Base-by-base conservation (phyloP, 1,139 yeast species). In the Nakaseomyces delphensis region DNA sequence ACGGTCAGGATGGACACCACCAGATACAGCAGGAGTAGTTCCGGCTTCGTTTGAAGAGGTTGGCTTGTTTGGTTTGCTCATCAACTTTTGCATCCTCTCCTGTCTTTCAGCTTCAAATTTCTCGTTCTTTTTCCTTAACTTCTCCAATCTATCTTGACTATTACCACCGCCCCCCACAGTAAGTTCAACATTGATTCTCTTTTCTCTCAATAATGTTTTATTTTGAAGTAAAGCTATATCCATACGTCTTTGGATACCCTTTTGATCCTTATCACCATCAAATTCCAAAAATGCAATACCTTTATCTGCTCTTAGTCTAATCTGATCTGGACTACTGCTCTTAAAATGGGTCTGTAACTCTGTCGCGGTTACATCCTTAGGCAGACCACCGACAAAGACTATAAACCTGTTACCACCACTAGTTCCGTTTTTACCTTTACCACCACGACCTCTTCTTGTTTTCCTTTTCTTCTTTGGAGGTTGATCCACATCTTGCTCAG, bases 91-190 rank as follows among this genome's bases (percentile, higher is more conserved):
- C 51, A 74, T 66, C 56, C 76, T 73, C 18, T 66, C 70, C 48
- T 65, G 76, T 62, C 83, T 70, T 53, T 86, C 93, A 32, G 70
- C 78, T 35, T 71, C 71, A 51, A 86, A 66, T 55, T 80, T 81
- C 41, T 76, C 83, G 60, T 89, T 87, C 70, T 91, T 89, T 42
- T 74, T 76, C 57, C 76, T 76, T 54, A 91, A 73, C 65, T 91
- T 91, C 39, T 74, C 73, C 45, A 76, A 59, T 53, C 98, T 71
- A 31, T 68, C 71, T 44, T 73, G 71, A 6, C 94, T 79, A 62
- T 89, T 89, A 41, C 98, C 98, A 36, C 98, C 98, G 38, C 98
- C 98, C 42, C 98, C 98, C 39, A 86, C 98, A 1, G 97, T 91
- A 55, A 91, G 72, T 64, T 91, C 98, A 27, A 91, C 97, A 57